Conservation (phyloP, 2,329 filamentous ascomycete genomes). For the Periconia macrospinosa region DNA sequence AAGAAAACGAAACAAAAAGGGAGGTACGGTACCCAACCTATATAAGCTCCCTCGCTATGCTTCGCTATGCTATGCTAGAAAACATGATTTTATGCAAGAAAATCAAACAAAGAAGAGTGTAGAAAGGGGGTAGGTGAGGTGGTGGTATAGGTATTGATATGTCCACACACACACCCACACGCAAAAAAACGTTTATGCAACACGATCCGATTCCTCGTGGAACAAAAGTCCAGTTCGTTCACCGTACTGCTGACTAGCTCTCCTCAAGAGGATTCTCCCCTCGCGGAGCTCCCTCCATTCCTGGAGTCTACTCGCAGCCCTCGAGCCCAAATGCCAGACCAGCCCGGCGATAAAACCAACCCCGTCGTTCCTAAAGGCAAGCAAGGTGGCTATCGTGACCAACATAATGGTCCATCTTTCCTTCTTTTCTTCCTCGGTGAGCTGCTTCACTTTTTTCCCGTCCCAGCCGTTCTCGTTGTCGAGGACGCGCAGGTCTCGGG, state of each 20-base stretch:
- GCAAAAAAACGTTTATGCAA: conserved; percentile 18
- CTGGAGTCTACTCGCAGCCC: conserved; percentile 23
- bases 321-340: conserved; percentile 73
- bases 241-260: conserved; percentile 14
- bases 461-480: conserved; percentile 28
- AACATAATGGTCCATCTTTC: conserved; percentile 89
- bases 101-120: too few relatives aligned
- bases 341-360: conserved; percentile 84
- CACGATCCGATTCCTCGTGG: conserved; percentile 30
- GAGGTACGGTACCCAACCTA: too few relatives aligned
- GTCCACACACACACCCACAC: too few relatives aligned
- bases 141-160: too few relatives aligned
- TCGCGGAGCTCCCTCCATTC: conserved; percentile 22
- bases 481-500: conserved; percentile 58
- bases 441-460: conserved; percentile 52
- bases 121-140: too few relatives aligned
- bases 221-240: conserved; percentile 27
- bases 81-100: too few relatives aligned
- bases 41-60: too few relatives aligned
- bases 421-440: conserved; percentile 68
- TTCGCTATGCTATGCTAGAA: too few relatives aligned
- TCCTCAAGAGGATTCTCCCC: conserved; percentile 29
- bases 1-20: too few relatives aligned
- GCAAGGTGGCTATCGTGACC: conserved; percentile 76
- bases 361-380: conserved; percentile 89